Base-by-base conservation (phyloP, 176 grass and related monocot species). In the Triticum turgidum region DNA sequence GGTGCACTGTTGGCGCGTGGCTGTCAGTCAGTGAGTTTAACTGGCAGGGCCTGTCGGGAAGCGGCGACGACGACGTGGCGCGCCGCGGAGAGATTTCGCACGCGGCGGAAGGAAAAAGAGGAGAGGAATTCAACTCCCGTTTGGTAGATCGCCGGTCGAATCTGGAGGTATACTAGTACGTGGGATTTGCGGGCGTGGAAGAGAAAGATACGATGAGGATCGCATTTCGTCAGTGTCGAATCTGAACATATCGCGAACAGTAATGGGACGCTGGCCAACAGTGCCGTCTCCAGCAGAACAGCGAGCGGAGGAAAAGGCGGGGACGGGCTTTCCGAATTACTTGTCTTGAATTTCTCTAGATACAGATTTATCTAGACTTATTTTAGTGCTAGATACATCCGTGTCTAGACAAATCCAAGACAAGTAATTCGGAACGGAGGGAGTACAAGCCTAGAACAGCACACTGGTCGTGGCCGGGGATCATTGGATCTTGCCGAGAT, bases 1-100 rank as follows among this genome's bases (percentile, higher is more conserved):
- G 25, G 65, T 14, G 21, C 67, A 61, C 69, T 59, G 59, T 67
- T 42, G 44, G 68, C 22, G 52, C 41, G 76, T 75, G 59, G 24
- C 49, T 62, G 80, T 74, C 47, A 51, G 80, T 24, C 35, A 39
- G 61, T 9, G 77, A 78, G 47, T 83, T 78, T 27, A 80, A 51
- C 69, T 75, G 78, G 21, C 11, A 22, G n/a, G 69, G 4, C 42
- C 30, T 83, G 72, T 83, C 86, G 62, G 71, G 78, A 54, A 20
- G 25, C 24, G 12, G 37, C 25, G 20, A 5, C 8, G 73, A 1
- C 59, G 73, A 78, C 86, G 80, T 88, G 86, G 69, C 83, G 12
- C 2, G 18, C 41, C 18, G 15, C 9, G 29, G 41, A 52, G 49
- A 14, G 49, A 52, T 52, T 52, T 52, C 5, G 49, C 37, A 61